phyloP scores from a whole-genome alignment of 306 rosid species.

The Boehmeria nivea region DNA sequence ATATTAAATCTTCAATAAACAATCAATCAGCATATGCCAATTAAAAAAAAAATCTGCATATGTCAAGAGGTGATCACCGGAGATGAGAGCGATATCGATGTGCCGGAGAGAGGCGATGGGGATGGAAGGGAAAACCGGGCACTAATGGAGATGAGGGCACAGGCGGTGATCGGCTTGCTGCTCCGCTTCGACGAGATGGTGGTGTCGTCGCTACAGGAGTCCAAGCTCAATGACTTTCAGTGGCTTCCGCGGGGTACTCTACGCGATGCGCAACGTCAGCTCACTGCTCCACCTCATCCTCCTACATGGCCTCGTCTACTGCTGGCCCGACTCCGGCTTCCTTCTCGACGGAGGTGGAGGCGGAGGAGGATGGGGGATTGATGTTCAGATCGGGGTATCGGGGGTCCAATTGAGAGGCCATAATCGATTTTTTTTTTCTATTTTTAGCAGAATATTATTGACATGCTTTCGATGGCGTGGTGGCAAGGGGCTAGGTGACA shows the following conservation, averaged over 20 bases:
- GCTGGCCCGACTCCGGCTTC: slow-evolving; percentile 74
- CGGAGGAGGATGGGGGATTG: slow-evolving; percentile 74
- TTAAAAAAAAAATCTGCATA: no score
- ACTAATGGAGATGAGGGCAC: slow-evolving; percentile 78
- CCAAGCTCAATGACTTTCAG: slow-evolving; percentile 92
- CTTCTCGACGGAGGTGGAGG: slow-evolving; percentile 19
- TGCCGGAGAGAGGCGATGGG: slow-evolving; percentile 83
- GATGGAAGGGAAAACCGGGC: slow-evolving; percentile 84
- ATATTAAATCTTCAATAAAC: neutral
- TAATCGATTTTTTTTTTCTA: no score
- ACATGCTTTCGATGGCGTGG: no score
- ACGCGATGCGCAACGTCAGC: slow-evolving; percentile 99
- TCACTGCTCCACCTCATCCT: slow-evolving; percentile 69
- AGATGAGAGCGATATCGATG: slow-evolving; percentile 66
- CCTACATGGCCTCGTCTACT: slow-evolving; percentile 66
- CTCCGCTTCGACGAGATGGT: slow-evolving; percentile 77
- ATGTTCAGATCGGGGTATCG: slow-evolving; percentile 76
- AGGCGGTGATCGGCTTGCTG: slow-evolving; percentile 46
- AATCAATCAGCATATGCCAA: no score
- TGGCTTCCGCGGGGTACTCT: slow-evolving; percentile 91
- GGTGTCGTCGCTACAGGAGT: slow-evolving; percentile 63
- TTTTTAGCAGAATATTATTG: no score
- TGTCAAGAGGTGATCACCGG: slow-evolving; percentile 50
- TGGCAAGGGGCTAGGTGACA: no score
- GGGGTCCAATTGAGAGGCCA: no score